Percentiles rank a stretch among this genome's conserved stretches.
phyloP scores from a whole-genome alignment of 78 protist species.

The Dictyostelium capitatum region DNA sequence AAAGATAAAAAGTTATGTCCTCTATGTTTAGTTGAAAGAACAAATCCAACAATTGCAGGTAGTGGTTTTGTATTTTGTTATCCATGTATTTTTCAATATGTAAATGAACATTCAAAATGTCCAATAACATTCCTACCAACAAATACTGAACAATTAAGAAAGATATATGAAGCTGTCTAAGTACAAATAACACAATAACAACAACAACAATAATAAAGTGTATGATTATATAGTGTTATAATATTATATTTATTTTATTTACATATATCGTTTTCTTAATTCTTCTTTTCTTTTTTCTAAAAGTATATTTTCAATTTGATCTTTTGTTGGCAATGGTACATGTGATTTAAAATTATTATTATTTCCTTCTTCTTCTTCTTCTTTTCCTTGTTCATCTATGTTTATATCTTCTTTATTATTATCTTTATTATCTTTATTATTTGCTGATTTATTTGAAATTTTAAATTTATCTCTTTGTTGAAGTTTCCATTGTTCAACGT shows the following conservation, averaged over 20 bases:
- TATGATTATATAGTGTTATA: not conserved
- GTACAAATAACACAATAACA: not conserved
- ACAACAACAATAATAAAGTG: not conserved
- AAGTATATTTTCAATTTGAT: conserved; percentile 11
- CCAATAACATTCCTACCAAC: conserved; percentile 75
- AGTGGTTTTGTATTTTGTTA: conserved; percentile 83
- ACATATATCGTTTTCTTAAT: conserved; percentile 10
- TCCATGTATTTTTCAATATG: conserved; percentile 70
- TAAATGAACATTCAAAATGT: conserved; percentile 56
- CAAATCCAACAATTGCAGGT: conserved; percentile 77
- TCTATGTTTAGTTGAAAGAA: conserved; percentile 46
- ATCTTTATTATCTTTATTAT: not conserved
- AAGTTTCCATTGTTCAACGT: conserved; percentile 72
- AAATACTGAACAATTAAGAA: conserved; percentile 57
- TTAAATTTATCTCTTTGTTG: conserved; percentile 39
- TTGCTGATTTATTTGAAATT: not conserved
- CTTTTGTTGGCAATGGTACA: conserved; percentile 45
- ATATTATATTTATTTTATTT: not conserved
- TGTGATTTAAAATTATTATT: conserved; percentile 36
- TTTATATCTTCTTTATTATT: conserved; percentile 41
- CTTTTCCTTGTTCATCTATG: conserved; percentile 36
- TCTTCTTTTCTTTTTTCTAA: conserved; percentile 48
- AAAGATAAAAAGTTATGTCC: conserved; percentile 71
- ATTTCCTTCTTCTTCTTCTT: conserved; percentile 7
- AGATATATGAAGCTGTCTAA: conserved; percentile 75